Evolutionary conservation across 805 yeast species (phyloP), one percentile per base, ranked within the genome.

Genomic region (Candida easanensis): DNA sequence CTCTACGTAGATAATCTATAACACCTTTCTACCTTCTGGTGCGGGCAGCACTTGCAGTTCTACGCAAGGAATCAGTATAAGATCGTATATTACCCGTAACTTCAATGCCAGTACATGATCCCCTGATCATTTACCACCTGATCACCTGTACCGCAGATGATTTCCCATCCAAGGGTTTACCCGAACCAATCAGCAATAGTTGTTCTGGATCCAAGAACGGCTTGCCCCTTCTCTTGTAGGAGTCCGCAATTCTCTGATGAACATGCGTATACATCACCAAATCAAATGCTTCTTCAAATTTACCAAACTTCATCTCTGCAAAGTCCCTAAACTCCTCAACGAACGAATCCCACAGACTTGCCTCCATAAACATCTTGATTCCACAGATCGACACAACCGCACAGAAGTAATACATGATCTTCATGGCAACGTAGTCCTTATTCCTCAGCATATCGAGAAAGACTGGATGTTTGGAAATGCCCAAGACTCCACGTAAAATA

Each of bases 211-310:
- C 46, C 41, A 49, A 34, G 36, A 49, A 49, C 3, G 48, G 48
- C 23, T 45, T 49, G 14, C 48, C 49, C 4, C 37, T 32, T 34
- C 45, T 49, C 22, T 41, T 45, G 19, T 36, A 33, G 7, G 19
- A 19, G 10, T 39, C 39, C 4, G 42, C 49, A 4, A 39, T 30
- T 21, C 50, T 33, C 13, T 36, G 38, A 18, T 42, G 39, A 14
- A 50, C 54, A 3, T 42, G 49, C 9, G 36, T 9, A 61, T 45
- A 54, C 30, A 56, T 30, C 6, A 33, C 22, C 11, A 15, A 19
- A 32, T 56, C 60, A 37, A 45, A 46, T 1, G n/a, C 31, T n/a
- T 51, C 56, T 32, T 54, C 60, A 26, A 52, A 49, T 13, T 38
- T 50, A 30, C 47, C 47, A 5, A 28, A n/a, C 14, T 31, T 1